A percentile compares a stretch with the other conserved stretches of the same genome.
phyloP scores from a whole-genome alignment of 2,329 filamentous ascomycete genomes.

The Colletotrichum melonis region DNA sequence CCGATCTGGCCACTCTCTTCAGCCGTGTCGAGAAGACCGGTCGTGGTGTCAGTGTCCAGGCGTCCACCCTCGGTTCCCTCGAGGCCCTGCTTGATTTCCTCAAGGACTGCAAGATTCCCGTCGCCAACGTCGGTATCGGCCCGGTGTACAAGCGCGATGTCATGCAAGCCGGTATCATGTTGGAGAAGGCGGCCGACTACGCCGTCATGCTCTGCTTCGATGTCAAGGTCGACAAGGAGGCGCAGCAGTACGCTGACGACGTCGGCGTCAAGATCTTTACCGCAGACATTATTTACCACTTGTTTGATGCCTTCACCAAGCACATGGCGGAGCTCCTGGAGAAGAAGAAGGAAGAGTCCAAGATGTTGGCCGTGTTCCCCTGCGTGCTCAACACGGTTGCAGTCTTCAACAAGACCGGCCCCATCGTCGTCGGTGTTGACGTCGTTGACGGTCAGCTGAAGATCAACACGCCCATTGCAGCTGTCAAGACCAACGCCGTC shows the following conservation, averaged over 20 bases:
- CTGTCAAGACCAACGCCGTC: slow-evolving; percentile 82
- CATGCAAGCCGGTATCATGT: slow-evolving; percentile 94
- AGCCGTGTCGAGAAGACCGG: slow-evolving; percentile 92
- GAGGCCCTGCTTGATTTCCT: slow-evolving; percentile 97
- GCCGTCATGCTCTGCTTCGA: slow-evolving; percentile 99
- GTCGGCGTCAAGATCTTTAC: slow-evolving; percentile 98
- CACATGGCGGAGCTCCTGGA: slow-evolving; percentile 90
- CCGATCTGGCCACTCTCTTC: slow-evolving; percentile 90
- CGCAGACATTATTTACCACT: slow-evolving; percentile 98
- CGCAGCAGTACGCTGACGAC: slow-evolving; percentile 89
- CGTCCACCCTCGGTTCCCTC: slow-evolving; percentile 95
- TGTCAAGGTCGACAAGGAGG: slow-evolving; percentile 99
- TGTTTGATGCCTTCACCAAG: slow-evolving; percentile 96
- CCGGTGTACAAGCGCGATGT: slow-evolving; percentile 98
- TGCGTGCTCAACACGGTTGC: slow-evolving; percentile 90
- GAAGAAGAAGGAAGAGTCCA: slow-evolving; percentile 95
- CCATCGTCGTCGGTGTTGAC: slow-evolving; percentile 95
- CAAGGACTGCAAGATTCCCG: slow-evolving; percentile 94
- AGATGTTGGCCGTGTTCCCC: slow-evolving; percentile 96
- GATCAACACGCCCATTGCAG: slow-evolving; percentile 90
- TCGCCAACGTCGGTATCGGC: slow-evolving; percentile 96
- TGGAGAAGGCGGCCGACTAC: slow-evolving; percentile 93
- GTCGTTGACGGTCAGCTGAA: slow-evolving; percentile 90
- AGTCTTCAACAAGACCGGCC: slow-evolving; percentile 98
- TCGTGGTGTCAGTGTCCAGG: slow-evolving; percentile 95